Base-by-base conservation (phyloP, 495 filamentous ascomycete species). In the Lophiostoma macrostomum region DNA sequence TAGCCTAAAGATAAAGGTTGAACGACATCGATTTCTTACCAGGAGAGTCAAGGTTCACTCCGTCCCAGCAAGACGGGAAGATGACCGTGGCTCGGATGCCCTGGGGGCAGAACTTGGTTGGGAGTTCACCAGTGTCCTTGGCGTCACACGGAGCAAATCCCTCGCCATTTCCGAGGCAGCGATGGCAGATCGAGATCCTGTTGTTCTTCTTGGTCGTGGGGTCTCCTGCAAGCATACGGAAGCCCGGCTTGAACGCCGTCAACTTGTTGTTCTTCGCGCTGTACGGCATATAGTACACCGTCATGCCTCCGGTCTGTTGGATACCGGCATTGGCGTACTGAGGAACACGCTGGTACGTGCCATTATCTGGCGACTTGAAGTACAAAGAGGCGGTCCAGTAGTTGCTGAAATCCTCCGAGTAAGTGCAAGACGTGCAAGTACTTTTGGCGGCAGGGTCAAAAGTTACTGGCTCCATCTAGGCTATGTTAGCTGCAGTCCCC, bases 361-460 rank as follows among this genome's bases (percentile, higher is more conserved):
- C 73, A 53, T 77, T 77, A 5, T 53, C 46, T 22, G 68, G 68
- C 1, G 72, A 71, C 56, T 69, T 69, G 67, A 76, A 78, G 67
- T 77, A 78, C 38, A 78, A 60, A 64, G 69, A 71, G 35, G 75
- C 74, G 0, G 75, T 77, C 75, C 75, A 78, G 70, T 78, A 78
- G 69, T 77, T 77, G 18, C 35, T 45, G 49, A 59, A 59, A 49
- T 59, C 51, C 20, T 55, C 51, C 16, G 28, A 24, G 23, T 56
- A 61, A 10, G 58, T 61, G 58, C 58, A 61, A 20, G 58, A 48
- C 8, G 58, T 61, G 45, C 58, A 61, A 12, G 58, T 61, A 10
- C 51, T 50, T 24, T 34, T 28, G 4, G 43, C 27, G 18, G 46
- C 25, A 0, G 46, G 58, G 38, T 61, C 58, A 23, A 31, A 52